Evolutionary conservation across 805 yeast genomes (phyloP).

Genomic region (Saturnispora hagleri): DNA sequence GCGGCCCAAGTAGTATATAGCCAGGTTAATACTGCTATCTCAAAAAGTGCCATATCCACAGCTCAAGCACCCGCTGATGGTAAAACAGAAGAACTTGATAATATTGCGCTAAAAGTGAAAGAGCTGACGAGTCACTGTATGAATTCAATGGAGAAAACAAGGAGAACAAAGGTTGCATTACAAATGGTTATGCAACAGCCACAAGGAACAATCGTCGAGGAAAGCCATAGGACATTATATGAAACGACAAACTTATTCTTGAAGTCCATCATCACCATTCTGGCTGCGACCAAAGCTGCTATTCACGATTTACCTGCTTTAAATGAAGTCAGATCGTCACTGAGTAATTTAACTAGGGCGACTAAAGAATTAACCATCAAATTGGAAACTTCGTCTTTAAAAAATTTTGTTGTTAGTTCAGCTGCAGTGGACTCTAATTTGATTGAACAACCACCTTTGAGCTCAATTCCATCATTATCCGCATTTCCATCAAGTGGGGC

Average conservation of each 20-base stretch:
- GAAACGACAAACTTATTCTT: conserved; percentile 78
- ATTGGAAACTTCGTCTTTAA: conserved; percentile 55
- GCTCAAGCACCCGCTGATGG: conserved; percentile 27
- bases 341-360: conserved; percentile 75
- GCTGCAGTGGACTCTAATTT: conserved; percentile 11
- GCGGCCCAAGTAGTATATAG: conserved; percentile 71
- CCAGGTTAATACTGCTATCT: conserved; percentile 60
- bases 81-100: conserved; percentile 10
- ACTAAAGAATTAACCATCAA: conserved; percentile 89
- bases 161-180: conserved; percentile 49
- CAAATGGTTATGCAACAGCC: conserved; percentile 33
- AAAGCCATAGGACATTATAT: conserved; percentile 62
- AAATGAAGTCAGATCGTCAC: conserved; percentile 68
- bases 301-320: conserved; percentile 75
- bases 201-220: conserved; percentile 17
- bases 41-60: conserved; percentile 50
- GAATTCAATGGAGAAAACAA: conserved; percentile 74
- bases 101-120: conserved; percentile 54
- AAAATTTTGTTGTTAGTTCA: conserved; percentile 21
- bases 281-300: conserved; percentile 74
- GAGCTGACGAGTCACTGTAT: conserved; percentile 74
- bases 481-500: conserved; percentile 20
- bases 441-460: conserved; percentile 28
- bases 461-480: conserved; percentile 29
- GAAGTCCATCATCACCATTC: conserved; percentile 72